Base-by-base conservation (phyloP, 257 asterid species). In the Nicotiana noctiflora region DNA sequence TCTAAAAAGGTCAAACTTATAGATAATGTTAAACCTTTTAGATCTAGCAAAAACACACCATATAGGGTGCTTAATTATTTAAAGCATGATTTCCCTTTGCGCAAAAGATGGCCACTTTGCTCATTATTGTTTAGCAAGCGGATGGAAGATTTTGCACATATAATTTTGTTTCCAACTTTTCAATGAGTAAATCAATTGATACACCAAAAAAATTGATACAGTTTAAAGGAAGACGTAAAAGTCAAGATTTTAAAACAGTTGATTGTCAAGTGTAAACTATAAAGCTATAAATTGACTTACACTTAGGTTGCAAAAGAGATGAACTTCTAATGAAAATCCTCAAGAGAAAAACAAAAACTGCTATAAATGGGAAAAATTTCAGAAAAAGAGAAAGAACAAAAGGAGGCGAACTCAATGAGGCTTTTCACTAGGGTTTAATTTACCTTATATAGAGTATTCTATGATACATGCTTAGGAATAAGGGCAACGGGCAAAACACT, bases 91-190 rank as follows among this genome's bases (percentile, higher is more conserved):
- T 68, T 27, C 15, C 52, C 51, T 79, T 23, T 79, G 59, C 19
- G 81, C 81, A 81, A 68, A 81, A 68, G 67, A 81, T 81, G 83
- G 83, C 83, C 79, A 70, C 79, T 68, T 62, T 68, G 83, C 80
- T 6, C 79, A 81, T 81, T 81, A n/a, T 56, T 74, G 13, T 3
- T 61, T 53, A n/a, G 68, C 83, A 81, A 34, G 61, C 74, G 74
- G 83, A 81, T 81, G 83, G 83, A 81, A 81, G 83, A 23, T 81
- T 70, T 81, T 80, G 83, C 80, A 55, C 74, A 81, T 60, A 53
- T 1, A 6, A 17, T 55, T 17, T 6, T 17, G 1, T 55, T 55
- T 17, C 44, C 46, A 66, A 0, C 5, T 13, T 63, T 63, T 27
- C 21, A 19, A n/a, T 27, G 15, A 27, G 10, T 5, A 5, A 27